A percentile compares a stretch with the other conserved stretches of the same genome.
Evolutionary conservation across 1,284 basidiomycete species (phyloP).

Genomic region (Puccinia horiana): DNA sequence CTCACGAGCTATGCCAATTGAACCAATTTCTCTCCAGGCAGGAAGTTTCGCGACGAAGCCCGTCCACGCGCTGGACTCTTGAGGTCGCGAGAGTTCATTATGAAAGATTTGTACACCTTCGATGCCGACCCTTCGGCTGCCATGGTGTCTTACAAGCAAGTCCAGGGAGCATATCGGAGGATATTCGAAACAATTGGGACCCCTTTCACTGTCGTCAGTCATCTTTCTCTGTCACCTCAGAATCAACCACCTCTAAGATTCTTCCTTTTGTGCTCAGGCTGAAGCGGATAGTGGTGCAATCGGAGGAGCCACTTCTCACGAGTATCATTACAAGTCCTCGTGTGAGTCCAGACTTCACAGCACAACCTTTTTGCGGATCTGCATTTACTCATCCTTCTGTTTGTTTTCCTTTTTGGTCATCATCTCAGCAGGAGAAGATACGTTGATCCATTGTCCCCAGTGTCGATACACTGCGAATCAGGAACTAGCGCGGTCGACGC

Average conservation of each 20-base stretch:
- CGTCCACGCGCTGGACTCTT: slow-evolving; percentile 58
- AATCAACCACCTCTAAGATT: background rate
- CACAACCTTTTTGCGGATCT: background rate
- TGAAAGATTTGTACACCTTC: slow-evolving; percentile 60
- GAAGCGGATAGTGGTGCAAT: slow-evolving; percentile 60
- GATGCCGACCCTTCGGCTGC: slow-evolving; percentile 52
- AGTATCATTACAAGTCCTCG: slow-evolving; percentile 56
- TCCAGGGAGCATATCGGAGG: slow-evolving; percentile 55
- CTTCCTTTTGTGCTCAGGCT: slow-evolving; percentile 50
- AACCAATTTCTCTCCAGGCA: slow-evolving; percentile 49
- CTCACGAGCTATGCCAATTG: background rate
- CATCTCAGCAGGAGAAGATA: slow-evolving; percentile 58
- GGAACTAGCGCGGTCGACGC: slow-evolving; percentile 54
- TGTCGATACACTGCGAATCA: slow-evolving; percentile 58
- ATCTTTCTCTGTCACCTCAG: background rate
- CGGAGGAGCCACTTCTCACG: slow-evolving; percentile 58
- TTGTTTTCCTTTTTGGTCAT: background rate
- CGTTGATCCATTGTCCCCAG: slow-evolving; percentile 55
- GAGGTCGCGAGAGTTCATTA: slow-evolving; percentile 58
- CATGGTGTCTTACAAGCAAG: slow-evolving; percentile 55
- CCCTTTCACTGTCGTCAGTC: slow-evolving; percentile 50
- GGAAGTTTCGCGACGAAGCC: slow-evolving; percentile 59
- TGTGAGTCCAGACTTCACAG: slow-evolving; percentile 40
- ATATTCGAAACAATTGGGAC: slow-evolving; percentile 54
- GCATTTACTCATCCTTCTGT: background rate